These are phyloP conservation scores for Symbiodinium pilosum DNA, from an alignment of 73 alveolate genomes.

Conservation along the genomic window DNA sequence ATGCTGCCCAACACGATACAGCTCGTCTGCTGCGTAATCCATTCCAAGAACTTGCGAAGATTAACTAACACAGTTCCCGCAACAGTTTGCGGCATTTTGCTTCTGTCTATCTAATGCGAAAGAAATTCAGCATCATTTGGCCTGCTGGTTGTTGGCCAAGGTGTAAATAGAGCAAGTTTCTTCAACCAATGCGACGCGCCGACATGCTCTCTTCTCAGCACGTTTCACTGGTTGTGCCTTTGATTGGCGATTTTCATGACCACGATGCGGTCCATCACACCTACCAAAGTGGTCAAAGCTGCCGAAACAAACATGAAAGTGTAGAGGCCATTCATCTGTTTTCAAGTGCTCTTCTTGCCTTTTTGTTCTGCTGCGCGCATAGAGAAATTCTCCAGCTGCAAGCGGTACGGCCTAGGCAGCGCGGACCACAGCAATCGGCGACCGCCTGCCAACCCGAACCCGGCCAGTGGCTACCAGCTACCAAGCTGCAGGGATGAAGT, in stretches of 20 bases:
- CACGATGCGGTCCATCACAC: slow-evolving; percentile 51
- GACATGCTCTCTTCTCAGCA: too few species aligned
- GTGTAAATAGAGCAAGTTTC: too few species aligned
- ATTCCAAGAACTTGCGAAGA: too few species aligned
- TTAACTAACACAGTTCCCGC: too few species aligned
- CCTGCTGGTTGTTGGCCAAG: too few species aligned
- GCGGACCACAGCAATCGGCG: too few species aligned
- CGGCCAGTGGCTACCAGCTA: neutral
- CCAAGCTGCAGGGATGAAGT: slow-evolving; percentile 9
- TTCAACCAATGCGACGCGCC: too few species aligned
- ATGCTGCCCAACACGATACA: too few species aligned
- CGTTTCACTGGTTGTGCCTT: too few species aligned
- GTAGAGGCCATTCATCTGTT: neutral
- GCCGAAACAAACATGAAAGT: neutral
- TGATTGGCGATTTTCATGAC: slow-evolving; percentile 59
- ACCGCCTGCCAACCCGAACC: neutral
- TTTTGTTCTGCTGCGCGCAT: slow-evolving; percentile 82
- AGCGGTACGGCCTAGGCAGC: slow-evolving; percentile 26
- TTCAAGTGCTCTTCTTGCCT: neutral
- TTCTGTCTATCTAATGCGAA: too few species aligned
- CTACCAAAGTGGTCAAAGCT: neutral
- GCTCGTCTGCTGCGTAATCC: neutral
- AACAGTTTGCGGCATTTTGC: too few species aligned
- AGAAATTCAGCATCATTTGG: too few species aligned
- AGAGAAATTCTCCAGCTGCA: slow-evolving; percentile 36